Evolutionary conservation across 2,329 filamentous ascomycete species (phyloP), one percentile per base, ranked within the genome.

Genomic region (Penicillium digitatum): DNA sequence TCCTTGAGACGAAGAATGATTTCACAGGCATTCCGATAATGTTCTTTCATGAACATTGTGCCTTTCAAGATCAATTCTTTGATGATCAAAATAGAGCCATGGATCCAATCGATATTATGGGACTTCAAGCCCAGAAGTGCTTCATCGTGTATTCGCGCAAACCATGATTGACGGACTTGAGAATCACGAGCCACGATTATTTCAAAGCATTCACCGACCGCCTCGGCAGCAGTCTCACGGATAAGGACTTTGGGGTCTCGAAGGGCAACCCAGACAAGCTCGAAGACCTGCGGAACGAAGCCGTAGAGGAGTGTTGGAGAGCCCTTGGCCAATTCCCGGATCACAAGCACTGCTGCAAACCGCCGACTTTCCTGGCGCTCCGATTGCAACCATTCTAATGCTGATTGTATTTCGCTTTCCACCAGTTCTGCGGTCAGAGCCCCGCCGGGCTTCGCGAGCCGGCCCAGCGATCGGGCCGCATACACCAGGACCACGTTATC

Each of bases 31-130:
- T 95, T 90, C 55, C 87, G 85, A 73, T 97, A 99, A 69, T 92
- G 86, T 37, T 92, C 89, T 67, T 96, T 91, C 94, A 99, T 97
- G 74, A 95, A 99, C 93, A 99, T 99, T 65, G 91, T 92, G 50
- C 94, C 94, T 71, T 96, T 93, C 60, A 94, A 85, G 18, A 99
- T 84, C 45, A 99, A 82, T 75, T 97, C 93, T 72, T 93, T 95
- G 66, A 97, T 82, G 1, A 95, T 91, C 20, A 99, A 81, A 38
- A 99, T 81, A 2, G 93, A 96, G n/a, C 90, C 94, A 70, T 99
- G 95, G 39, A 95, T 87, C 56, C 86, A 88, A 72, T 99, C 94
- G 52, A 95, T 82, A 18, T 90, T 90, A 64, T 86, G 88, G 48
- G 87, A 82, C 70, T 87, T 86, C 63, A 99, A 85, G 7, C 92